Base-by-base conservation (phyloP, 805 yeast species). In the Zygotorulaspora chibaensis region DNA sequence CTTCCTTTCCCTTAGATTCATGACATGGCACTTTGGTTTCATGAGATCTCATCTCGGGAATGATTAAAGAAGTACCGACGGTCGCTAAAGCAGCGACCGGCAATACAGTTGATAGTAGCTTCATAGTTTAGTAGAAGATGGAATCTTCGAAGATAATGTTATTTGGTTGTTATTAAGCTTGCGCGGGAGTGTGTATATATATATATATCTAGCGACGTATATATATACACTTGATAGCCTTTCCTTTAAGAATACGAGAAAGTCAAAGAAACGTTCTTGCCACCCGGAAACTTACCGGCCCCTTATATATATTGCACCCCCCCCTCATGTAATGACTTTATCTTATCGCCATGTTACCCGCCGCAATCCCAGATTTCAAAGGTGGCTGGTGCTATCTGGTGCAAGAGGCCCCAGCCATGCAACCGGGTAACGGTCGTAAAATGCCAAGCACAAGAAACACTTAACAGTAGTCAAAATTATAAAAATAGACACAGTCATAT, bases 21-120 rank as follows among this genome's bases (percentile, higher is more conserved):
- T 40, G 48, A 23, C 48, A 45, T 5, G 45, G 48, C 48, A 40
- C 16, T 33, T 40, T 40, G 7, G 34, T 26, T 35, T 36, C 44
- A 20, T 20, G 25, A 48, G 68, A 72, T 38, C 65, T 65, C 35
- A 75, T 66, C 40, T 74, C 70, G 28, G 91, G 91, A 53, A 84
- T 79, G 48, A 83, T 83, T 60, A 83, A 70, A n/a, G 79, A 78
- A 46, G 69, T 63, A 25, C 77, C 75, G 7, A 69, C 55, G 23
- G 73, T 50, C 36, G 67, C 67, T 42, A 71, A 53, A 27, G 67
- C 70, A 20, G 72, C 63, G 7, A 63, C 51, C 30, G 72, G 62
- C 9, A 69, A 50, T 26, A 58, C 47, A 35, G 63, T 55, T 17
- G 34, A 43, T 34, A 53, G 50, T 17, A 57, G 43, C 47, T 51